Evolutionary conservation across 768 basidiomycete species (phyloP).

Genomic region (Cantharellus cinnabarinus): DNA sequence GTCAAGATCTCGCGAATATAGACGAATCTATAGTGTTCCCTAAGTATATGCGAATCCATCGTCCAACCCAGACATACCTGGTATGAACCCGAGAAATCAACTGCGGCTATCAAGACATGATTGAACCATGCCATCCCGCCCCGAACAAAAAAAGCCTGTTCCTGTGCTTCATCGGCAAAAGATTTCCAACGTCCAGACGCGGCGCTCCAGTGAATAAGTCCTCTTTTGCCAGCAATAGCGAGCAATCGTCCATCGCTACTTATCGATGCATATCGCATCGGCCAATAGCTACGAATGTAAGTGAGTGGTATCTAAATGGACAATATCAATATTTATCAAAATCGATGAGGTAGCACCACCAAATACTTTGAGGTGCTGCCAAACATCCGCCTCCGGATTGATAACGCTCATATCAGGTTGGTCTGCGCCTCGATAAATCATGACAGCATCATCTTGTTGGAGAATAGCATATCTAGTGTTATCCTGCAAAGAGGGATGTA

Average conservation of each 20-base stretch:
- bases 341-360: neutral
- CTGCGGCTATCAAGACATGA: slow-evolving; percentile 78
- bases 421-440: slow-evolving; percentile 89
- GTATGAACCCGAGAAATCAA: slow-evolving; percentile 60
- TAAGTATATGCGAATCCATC: neutral
- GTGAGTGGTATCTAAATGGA: slow-evolving; percentile 54
- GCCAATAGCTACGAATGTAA: slow-evolving; percentile 88
- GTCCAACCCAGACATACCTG: slow-evolving; percentile 29
- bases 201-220: slow-evolving; percentile 84
- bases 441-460: slow-evolving; percentile 82
- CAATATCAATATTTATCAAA: slow-evolving; percentile 1
- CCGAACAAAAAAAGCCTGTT: slow-evolving; percentile 59
- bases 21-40: slow-evolving; percentile 39
- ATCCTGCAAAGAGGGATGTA: slow-evolving; percentile 31
- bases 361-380: slow-evolving; percentile 82
- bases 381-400: slow-evolving; percentile 93
- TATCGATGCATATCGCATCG: slow-evolving; percentile 77
- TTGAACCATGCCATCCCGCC: slow-evolving; percentile 95
- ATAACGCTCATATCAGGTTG: slow-evolving; percentile 97
- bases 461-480: slow-evolving; percentile 91
- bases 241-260: slow-evolving; percentile 81
- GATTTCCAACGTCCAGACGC: slow-evolving; percentile 90
- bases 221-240: slow-evolving; percentile 78
- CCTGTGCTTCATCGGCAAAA: slow-evolving; percentile 63
- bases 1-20: slow-evolving; percentile 87